A percentile compares a stretch with the other conserved stretches of the same genome.
Evolutionary conservation across 2,329 filamentous ascomycete species (phyloP).

Genomic region (Epichloe typhina): DNA sequence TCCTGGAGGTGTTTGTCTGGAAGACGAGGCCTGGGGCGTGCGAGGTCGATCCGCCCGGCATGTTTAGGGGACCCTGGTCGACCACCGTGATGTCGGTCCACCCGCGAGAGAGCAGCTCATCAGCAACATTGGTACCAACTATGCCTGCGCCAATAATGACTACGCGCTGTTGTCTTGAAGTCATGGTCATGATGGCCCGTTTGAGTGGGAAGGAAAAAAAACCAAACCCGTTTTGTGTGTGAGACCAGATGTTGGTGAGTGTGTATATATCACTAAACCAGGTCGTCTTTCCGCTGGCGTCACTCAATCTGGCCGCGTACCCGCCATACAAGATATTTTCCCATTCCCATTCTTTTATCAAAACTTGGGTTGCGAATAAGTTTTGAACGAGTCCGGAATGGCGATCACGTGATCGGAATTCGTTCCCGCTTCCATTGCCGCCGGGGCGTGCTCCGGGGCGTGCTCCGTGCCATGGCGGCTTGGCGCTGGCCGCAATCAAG

Average conservation of each 20-base stretch:
- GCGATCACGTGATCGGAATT: conserved; percentile 3
- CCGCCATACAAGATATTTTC: no score
- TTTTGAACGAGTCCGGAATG: not conserved
- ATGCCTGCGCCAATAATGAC: conserved; percentile 52
- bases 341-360: no score
- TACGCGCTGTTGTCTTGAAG: conserved; percentile 26
- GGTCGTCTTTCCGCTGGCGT: no score
- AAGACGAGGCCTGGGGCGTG: conserved; percentile 53
- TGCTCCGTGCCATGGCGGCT: no score
- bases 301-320: no score
- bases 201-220: no score
- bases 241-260: no score
- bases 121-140: conserved; percentile 49
- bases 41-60: conserved; percentile 53
- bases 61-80: conserved; percentile 47
- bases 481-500: no score
- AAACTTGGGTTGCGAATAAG: not conserved
- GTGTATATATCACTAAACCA: no score
- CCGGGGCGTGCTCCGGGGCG: no score
- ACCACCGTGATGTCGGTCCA: conserved; percentile 52
- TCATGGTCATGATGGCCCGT: conserved; percentile 14
- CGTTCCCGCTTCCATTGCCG: not conserved
- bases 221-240: no score
- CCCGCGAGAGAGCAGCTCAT: conserved; percentile 48
- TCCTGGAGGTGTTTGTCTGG: conserved; percentile 45